Percentiles rank a stretch among this genome's conserved stretches.
Conservation (phyloP, 2,329 filamentous ascomycete genomes). For the Hymenoscyphus fructigenus region DNA sequence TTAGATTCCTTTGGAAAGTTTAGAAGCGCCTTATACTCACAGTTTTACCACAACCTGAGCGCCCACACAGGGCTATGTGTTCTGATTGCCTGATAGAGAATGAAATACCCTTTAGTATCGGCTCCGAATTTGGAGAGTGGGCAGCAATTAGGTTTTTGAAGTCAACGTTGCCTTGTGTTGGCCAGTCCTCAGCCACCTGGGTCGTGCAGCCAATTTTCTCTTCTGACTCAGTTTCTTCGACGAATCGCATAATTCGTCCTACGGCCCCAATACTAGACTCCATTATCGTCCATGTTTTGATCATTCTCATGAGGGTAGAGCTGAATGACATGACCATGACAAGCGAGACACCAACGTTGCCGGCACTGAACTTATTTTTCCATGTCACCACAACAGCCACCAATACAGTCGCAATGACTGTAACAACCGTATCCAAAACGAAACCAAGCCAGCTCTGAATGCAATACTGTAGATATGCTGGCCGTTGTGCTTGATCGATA, state of each 20-base stretch:
- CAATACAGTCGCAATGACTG: slow-evolving; percentile 18
- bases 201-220: too few relatives aligned
- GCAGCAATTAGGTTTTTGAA: too few relatives aligned
- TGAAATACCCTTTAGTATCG: background rate
- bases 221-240: too few relatives aligned
- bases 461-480: slow-evolving; percentile 55
- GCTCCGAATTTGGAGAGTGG: background rate
- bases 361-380: background rate
- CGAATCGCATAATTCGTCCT: background rate
- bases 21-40: too few relatives aligned
- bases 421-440: slow-evolving; percentile 28
- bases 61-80: slow-evolving; percentile 1
- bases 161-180: too few relatives aligned
- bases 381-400: background rate
- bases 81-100: background rate
- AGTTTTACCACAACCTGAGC: background rate
- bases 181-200: too few relatives aligned
- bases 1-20: too few relatives aligned
- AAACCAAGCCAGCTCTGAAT: slow-evolving; percentile 57
- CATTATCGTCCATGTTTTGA: slow-evolving; percentile 2
- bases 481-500: slow-evolving; percentile 53
- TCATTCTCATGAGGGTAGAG: background rate
- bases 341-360: background rate
- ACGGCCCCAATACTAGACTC: background rate
- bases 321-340: background rate